Conservation (phyloP, 805 yeast species). For the Candida michaelii region DNA sequence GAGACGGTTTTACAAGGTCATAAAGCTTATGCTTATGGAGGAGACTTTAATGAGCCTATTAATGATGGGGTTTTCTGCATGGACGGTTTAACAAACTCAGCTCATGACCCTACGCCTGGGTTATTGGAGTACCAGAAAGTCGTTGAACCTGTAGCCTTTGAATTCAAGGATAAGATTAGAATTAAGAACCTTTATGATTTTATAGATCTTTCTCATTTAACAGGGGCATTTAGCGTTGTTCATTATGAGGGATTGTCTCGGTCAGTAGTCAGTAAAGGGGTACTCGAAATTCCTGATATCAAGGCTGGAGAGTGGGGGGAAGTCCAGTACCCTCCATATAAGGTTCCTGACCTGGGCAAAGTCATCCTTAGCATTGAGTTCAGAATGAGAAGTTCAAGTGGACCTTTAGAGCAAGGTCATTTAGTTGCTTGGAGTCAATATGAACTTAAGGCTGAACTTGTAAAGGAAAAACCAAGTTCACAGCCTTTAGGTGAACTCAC, state of each 20-base stretch:
- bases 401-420: slow-evolving; percentile 16
- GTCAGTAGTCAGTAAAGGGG: slow-evolving; percentile 8
- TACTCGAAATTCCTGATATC: slow-evolving; percentile 5
- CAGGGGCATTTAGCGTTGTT: slow-evolving; percentile 5
- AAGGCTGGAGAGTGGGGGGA: not conserved
- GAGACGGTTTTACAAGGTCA: slow-evolving; percentile 12
- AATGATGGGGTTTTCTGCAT: slow-evolving; percentile 37
- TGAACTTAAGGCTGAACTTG: slow-evolving; percentile 1
- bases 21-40: slow-evolving; percentile 29
- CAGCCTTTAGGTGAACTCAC: not conserved
- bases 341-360: not conserved
- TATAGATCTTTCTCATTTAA: slow-evolving; percentile 15
- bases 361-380: slow-evolving; percentile 12
- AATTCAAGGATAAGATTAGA: slow-evolving; percentile 11
- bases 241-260: slow-evolving; percentile 11
- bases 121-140: slow-evolving; percentile 30
- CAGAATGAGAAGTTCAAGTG: slow-evolving; percentile 9
- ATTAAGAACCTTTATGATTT: slow-evolving; percentile 22
- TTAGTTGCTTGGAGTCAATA: slow-evolving; percentile 26
- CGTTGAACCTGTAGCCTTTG: slow-evolving; percentile 26
- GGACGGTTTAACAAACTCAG: slow-evolving; percentile 34
- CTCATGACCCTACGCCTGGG: slow-evolving; percentile 35
- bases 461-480: not conserved
- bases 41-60: slow-evolving; percentile 36
- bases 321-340: not conserved